phyloP scores from a whole-genome alignment of 139 green algal species.

The Pleodorina starrii region DNA sequence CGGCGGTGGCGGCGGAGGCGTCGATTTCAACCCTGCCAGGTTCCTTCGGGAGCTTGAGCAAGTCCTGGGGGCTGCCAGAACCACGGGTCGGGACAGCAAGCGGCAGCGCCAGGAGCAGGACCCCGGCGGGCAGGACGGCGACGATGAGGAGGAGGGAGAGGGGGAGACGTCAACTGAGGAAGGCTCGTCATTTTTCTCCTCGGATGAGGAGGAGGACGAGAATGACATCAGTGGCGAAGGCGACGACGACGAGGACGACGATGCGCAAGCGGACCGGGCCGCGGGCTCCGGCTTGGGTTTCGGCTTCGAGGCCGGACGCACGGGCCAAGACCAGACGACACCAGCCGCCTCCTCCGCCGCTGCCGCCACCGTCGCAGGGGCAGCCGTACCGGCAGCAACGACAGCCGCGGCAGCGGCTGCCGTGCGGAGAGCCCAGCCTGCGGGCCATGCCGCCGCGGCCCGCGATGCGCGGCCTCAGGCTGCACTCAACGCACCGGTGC shows the following conservation, averaged over 20 bases:
- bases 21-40: conserved; percentile 12
- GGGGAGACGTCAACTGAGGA: conserved; percentile 33
- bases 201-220: conserved; percentile 39
- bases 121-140: background rate
- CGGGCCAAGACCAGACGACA: too few relatives aligned
- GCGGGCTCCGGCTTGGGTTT: too few relatives aligned
- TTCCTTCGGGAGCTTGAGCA: conserved; percentile 44
- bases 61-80: conserved; percentile 11
- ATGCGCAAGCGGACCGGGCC: background rate
- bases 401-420: too few relatives aligned
- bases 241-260: background rate
- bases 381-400: too few relatives aligned
- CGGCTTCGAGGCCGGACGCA: too few relatives aligned
- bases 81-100: background rate
- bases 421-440: too few relatives aligned
- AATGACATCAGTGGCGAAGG: too few relatives aligned
- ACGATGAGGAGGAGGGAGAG: background rate
- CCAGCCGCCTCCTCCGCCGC: too few relatives aligned
- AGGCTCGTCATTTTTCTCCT: conserved; percentile 64
- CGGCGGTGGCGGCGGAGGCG: background rate
- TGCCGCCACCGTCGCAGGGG: too few relatives aligned
- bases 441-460: too few relatives aligned
- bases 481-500: too few relatives aligned
- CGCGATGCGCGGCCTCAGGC: too few relatives aligned
- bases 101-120: background rate